A percentile compares a stretch with the other conserved stretches of the same genome.
These are phyloP conservation scores for Corymbia citriodora DNA, from an alignment of 441 rosid species.

Conservation along the genomic window DNA sequence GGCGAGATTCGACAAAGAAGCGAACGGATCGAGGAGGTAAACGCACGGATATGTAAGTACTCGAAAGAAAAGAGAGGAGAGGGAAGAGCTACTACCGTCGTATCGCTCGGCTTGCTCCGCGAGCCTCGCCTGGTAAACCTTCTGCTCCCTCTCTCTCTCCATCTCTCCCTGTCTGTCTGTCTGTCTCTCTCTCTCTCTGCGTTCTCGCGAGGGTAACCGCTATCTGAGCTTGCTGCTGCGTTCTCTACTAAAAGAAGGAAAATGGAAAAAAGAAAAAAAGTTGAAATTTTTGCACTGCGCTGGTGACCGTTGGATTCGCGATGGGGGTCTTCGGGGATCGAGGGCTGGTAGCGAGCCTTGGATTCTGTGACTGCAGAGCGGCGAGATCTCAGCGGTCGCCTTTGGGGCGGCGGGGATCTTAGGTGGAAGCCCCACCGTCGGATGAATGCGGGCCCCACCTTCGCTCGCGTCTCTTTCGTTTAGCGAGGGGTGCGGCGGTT, in stretches of 20 bases:
- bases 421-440: slow-evolving; percentile 16
- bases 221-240: background rate
- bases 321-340: background rate
- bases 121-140: slow-evolving; percentile 75
- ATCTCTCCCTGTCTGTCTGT: slow-evolving; percentile 9
- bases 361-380: background rate
- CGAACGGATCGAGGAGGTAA: background rate
- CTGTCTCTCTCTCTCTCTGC: background rate
- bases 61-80: background rate
- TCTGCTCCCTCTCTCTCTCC: slow-evolving; percentile 82
- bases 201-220: slow-evolving; percentile 3
- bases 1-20: background rate
- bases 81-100: slow-evolving; percentile 23
- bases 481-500: background rate
- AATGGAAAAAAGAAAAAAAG: background rate
- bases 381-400: background rate
- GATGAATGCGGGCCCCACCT: slow-evolving; percentile 11
- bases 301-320: slow-evolving; percentile 25
- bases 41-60: no score
- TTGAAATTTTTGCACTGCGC: background rate
- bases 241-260: background rate
- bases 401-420: background rate
- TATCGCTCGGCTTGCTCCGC: slow-evolving; percentile 94
- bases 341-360: slow-evolving; percentile 13
- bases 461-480: background rate